Conservation (phyloP, 768 basidiomycete species). For the Psilocybe sp. region DNA sequence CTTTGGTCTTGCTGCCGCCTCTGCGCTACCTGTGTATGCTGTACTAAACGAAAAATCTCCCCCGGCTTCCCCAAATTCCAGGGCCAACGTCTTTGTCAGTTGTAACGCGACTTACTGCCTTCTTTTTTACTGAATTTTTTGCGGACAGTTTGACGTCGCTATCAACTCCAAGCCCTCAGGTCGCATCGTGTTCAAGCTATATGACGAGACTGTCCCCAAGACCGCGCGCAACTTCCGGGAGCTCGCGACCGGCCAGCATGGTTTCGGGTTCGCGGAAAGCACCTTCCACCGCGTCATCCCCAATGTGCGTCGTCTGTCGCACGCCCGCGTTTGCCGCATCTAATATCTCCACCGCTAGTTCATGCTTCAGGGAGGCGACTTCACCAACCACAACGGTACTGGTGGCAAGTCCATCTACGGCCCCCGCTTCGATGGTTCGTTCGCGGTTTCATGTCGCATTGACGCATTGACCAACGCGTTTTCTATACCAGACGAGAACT, state of each 20-base stretch:
- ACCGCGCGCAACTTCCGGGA: conserved; percentile 82
- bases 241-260: conserved; percentile 63
- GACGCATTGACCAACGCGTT: not conserved
- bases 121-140: not conserved
- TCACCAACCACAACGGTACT: conserved; percentile 71
- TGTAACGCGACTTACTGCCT: not conserved
- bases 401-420: conserved; percentile 90
- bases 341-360: conserved; percentile 36
- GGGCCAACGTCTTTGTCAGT: conserved; percentile 39
- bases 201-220: conserved; percentile 78
- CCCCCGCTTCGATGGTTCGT: conserved; percentile 67
- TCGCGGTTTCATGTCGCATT: not conserved
- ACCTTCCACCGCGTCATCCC: conserved; percentile 76
- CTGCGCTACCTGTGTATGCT: conserved; percentile 25
- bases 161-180: conserved; percentile 62
- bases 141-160: conserved; percentile 59
- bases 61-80: conserved; percentile 18
- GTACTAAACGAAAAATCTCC: conserved; percentile 25
- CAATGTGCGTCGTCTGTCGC: conserved; percentile 34
- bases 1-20: conserved; percentile 27
- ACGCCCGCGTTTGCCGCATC: not conserved
- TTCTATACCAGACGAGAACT: conserved; percentile 91
- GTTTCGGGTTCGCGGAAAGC: conserved; percentile 71
- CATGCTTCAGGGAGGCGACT: conserved; percentile 90
- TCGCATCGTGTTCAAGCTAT: conserved; percentile 80